Evolutionary conservation across 139 green algal genomes (phyloP).

Genomic region (Chlamydomonas applanata): DNA sequence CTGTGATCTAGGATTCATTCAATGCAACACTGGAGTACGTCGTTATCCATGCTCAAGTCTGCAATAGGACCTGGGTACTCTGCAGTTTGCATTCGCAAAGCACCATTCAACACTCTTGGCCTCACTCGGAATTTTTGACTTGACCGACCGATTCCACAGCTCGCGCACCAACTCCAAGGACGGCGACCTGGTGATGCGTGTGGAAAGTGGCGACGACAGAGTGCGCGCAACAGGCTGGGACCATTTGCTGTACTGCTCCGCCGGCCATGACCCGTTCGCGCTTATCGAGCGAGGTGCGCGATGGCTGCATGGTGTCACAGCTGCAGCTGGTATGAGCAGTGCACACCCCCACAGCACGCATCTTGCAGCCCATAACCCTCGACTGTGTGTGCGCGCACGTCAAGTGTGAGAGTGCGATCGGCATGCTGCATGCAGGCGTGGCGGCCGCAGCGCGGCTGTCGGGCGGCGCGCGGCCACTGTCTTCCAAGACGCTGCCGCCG

Average conservation of each 20-base stretch:
- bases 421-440: constrained; percentile 45
- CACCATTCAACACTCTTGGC: too few relatives aligned
- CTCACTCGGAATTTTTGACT: not conserved
- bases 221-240: constrained; percentile 31
- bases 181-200: constrained; percentile 56
- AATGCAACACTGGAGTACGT: too few relatives aligned
- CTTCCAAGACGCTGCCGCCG: constrained; percentile 53
- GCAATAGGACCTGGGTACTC: too few relatives aligned
- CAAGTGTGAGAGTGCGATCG: not conserved
- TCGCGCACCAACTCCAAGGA: constrained; percentile 17
- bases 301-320: not conserved
- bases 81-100: too few relatives aligned
- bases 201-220: constrained; percentile 71
- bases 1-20: too few relatives aligned
- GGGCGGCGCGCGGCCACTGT: constrained; percentile 57
- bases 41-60: too few relatives aligned
- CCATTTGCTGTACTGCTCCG: constrained; percentile 26
- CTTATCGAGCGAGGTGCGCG: constrained; percentile 26
- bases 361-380: not conserved
- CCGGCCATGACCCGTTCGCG: constrained; percentile 33
- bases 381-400: not conserved
- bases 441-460: constrained; percentile 65
- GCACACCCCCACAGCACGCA: not conserved
- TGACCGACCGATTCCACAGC: too few relatives aligned
- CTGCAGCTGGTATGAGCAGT: not conserved